Evolutionary conservation across 2,329 filamentous ascomycete genomes (phyloP).

Genomic region (Ophiostoma himal-ulmi): DNA sequence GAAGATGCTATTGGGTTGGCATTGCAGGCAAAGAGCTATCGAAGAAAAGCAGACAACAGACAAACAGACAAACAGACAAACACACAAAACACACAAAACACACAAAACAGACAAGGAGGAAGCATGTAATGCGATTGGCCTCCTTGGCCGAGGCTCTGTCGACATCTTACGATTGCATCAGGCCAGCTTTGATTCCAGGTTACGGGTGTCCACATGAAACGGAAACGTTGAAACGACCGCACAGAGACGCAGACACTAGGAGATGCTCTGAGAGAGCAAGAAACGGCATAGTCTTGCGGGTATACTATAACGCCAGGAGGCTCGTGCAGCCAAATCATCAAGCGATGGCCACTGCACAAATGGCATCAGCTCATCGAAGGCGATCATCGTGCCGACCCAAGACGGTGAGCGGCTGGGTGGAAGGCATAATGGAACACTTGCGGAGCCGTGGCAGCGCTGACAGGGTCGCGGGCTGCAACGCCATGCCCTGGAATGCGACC

Average conservation of each 20-base stretch:
- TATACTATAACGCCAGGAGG: neutral
- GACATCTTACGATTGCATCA: conserved; percentile 21
- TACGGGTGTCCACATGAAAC: conserved; percentile 19
- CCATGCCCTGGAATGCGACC: neutral
- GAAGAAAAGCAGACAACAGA: neutral
- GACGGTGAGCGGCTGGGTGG: conserved; percentile 4
- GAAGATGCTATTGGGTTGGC: neutral
- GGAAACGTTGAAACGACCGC: neutral
- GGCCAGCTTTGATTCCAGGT: conserved; percentile 16
- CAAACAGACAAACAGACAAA: neutral
- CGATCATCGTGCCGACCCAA: conserved; percentile 23
- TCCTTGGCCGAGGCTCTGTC: neutral
- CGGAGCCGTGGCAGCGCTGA: neutral
- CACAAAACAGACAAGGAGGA: neutral
- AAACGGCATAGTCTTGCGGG: neutral
- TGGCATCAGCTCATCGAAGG: conserved; percentile 23
- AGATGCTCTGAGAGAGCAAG: neutral
- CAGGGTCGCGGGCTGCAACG: conserved; percentile 7
- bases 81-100: neutral
- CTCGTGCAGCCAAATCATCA: neutral
- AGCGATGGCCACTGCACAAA: neutral
- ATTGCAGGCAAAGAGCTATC: neutral
- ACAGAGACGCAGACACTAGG: neutral
- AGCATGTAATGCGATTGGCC: neutral
- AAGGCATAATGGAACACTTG: neutral